Evolutionary conservation across 2,329 filamentous ascomycete species (phyloP).

Genomic region (Fusarium subtropicale): DNA sequence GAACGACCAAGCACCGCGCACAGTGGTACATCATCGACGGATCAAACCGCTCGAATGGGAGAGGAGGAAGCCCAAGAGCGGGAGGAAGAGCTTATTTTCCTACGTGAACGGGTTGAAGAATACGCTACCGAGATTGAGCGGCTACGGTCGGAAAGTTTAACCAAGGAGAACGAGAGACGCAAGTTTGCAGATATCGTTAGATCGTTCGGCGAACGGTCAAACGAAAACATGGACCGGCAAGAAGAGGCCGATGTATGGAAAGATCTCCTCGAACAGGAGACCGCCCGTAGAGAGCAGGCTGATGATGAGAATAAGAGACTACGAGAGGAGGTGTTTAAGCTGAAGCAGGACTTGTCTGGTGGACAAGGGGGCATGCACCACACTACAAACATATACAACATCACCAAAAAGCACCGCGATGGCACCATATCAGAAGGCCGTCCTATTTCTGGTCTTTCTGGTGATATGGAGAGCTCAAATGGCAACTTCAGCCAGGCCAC

Average conservation of each 20-base stretch:
- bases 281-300: slow-evolving; percentile 85
- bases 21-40: slow-evolving; percentile 68
- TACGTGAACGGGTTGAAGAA: slow-evolving; percentile 87
- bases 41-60: slow-evolving; percentile 65
- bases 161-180: slow-evolving; percentile 85
- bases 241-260: slow-evolving; percentile 90
- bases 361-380: slow-evolving; percentile 60
- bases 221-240: slow-evolving; percentile 63
- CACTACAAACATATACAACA: slow-evolving; percentile 75
- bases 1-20: slow-evolving; percentile 70
- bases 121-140: slow-evolving; percentile 87
- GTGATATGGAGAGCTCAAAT: slow-evolving; percentile 63
- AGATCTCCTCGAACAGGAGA: slow-evolving; percentile 92
- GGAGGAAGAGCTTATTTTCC: slow-evolving; percentile 86
- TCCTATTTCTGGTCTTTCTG: slow-evolving; percentile 63
- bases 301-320: slow-evolving; percentile 89
- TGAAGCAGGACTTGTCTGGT: slow-evolving; percentile 69
- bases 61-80: slow-evolving; percentile 74
- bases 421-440: slow-evolving; percentile 61
- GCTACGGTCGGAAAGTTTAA: slow-evolving; percentile 79
- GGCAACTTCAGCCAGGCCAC: slow-evolving; percentile 68
- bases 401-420: slow-evolving; percentile 65
- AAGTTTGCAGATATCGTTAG: slow-evolving; percentile 84
- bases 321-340: slow-evolving; percentile 83
- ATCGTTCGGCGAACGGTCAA: slow-evolving; percentile 62